Evolutionary conservation across 768 basidiomycete species (phyloP).

Genomic region (Russula vinacea): DNA sequence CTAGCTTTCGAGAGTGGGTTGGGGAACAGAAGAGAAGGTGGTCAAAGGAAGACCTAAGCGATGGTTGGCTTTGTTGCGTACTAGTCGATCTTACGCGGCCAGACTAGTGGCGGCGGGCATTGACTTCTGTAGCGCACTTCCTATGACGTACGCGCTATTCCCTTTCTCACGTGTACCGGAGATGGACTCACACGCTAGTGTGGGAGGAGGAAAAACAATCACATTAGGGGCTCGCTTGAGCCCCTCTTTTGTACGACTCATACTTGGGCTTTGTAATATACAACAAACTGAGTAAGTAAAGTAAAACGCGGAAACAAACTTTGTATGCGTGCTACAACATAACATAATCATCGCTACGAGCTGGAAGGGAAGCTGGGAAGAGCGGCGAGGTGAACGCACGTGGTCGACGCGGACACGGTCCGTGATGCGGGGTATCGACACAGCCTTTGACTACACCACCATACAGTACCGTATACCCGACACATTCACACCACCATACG

Average conservation of each 20-base stretch:
- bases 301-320: no score
- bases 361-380: no score
- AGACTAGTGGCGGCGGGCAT: background rate
- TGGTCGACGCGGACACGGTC: conserved; percentile 14
- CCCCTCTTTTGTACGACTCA: no score
- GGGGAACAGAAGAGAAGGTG: background rate
- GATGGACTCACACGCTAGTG: no score
- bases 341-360: no score
- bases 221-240: no score
- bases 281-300: no score
- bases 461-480: no score
- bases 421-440: conserved; percentile 3
- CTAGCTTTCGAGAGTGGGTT: background rate
- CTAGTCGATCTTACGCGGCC: background rate
- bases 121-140: background rate
- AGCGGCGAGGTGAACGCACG: conserved; percentile 11
- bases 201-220: no score
- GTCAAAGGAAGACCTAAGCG: background rate
- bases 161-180: background rate
- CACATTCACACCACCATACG: background rate
- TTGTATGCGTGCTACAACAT: no score
- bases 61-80: background rate
- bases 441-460: background rate
- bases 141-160: background rate
- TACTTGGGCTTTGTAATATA: no score